phyloP scores from a whole-genome alignment of 345 rosid species.

The Aegle marmelos region DNA sequence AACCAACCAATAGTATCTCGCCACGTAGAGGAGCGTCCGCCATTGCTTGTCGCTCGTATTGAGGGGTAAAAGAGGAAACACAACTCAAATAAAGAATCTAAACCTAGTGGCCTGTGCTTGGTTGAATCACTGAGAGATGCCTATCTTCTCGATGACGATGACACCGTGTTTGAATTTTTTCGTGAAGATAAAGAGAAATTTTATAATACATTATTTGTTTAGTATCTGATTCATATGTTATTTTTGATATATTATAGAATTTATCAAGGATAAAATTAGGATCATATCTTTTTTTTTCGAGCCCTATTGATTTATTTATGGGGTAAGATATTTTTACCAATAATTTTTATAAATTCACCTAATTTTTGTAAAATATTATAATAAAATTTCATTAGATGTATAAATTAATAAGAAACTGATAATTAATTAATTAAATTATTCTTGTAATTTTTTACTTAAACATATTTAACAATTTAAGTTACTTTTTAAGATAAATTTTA shows the following conservation, averaged over 20 bases:
- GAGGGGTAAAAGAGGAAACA: neutral
- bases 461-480: too few relatives aligned
- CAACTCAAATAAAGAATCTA: neutral
- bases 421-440: too few relatives aligned
- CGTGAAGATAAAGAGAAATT: slow-evolving; percentile 14
- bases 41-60: neutral
- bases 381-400: too few relatives aligned
- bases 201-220: too few relatives aligned
- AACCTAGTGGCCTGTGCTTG: slow-evolving; percentile 14
- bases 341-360: too few relatives aligned
- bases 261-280: slow-evolving; percentile 20
- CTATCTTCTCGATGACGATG: slow-evolving; percentile 12
- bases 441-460: too few relatives aligned
- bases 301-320: neutral
- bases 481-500: too few relatives aligned
- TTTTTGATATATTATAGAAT: too few relatives aligned
- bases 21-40: slow-evolving; percentile 15
- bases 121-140: neutral
- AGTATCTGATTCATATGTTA: too few relatives aligned
- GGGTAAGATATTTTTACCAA: too few relatives aligned
- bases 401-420: too few relatives aligned
- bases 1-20: neutral
- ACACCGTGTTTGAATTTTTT: slow-evolving; percentile 24
- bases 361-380: too few relatives aligned
- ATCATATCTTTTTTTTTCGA: slow-evolving; percentile 32